phyloP scores from a whole-genome alignment of 1,139 yeast species.

The Kodamaea arcana region DNA sequence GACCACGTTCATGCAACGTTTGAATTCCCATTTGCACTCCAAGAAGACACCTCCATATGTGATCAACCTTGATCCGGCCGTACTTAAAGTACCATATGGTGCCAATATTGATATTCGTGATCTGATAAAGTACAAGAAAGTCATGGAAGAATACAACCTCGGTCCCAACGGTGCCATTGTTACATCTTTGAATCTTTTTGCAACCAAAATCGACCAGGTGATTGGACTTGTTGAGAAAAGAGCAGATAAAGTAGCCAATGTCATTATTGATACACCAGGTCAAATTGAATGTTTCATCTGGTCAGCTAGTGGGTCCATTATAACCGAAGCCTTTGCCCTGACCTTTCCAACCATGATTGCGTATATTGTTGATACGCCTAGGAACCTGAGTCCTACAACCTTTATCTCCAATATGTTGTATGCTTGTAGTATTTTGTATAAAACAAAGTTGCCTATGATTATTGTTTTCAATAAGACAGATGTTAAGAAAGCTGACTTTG shows the following conservation, averaged over 20 bases:
- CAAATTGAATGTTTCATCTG: constrained; percentile 96
- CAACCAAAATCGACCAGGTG: constrained; percentile 96
- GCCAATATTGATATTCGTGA: constrained; percentile 96
- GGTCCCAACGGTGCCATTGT: constrained; percentile 99
- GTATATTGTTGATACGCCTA: constrained; percentile 93
- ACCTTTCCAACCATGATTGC: constrained; percentile 95
- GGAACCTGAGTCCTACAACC: constrained; percentile 91
- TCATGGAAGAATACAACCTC: constrained; percentile 85
- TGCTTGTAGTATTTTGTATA: constrained; percentile 94
- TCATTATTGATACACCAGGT: constrained; percentile 96
- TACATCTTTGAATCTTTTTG: constrained; percentile 83
- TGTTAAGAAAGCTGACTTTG: constrained; percentile 77
- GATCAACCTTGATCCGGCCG: constrained; percentile 95
- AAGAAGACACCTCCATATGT: constrained; percentile 79
- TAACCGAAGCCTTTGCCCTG: constrained; percentile 95
- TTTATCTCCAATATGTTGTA: constrained; percentile 98
- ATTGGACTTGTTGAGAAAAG: constrained; percentile 80
- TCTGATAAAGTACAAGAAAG: constrained; percentile 91
- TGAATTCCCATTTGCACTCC: constrained; percentile 82
- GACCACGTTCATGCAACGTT: constrained; percentile 94
- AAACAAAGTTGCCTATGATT: constrained; percentile 95
- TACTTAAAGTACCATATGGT: constrained; percentile 83
- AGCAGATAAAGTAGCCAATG: constrained; percentile 59
- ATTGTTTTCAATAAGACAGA: constrained; percentile 95
- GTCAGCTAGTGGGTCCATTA: constrained; percentile 96